Base-by-base conservation (phyloP, 1,284 basidiomycete species). In the Cutaneotrichosporon daszewskae region DNA sequence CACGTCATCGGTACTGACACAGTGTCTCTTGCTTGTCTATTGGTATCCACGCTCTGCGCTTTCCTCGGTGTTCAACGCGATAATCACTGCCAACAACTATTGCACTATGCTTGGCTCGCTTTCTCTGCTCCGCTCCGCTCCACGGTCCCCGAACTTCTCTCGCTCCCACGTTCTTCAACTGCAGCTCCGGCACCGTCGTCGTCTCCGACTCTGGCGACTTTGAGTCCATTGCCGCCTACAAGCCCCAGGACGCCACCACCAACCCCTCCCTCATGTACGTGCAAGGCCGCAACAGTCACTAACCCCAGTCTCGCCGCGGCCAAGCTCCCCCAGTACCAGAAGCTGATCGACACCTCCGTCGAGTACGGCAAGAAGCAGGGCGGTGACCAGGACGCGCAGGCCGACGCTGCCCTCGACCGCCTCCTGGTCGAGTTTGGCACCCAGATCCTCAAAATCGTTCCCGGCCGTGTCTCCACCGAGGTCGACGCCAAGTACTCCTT, bases 401-500 rank as follows among this genome's bases (percentile, higher is more conserved):
- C 80, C 49, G 80, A 84, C 59, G 75, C 79, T 55, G 90, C 92
- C 48, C 76, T 84, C 50, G 94, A 98, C 75, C 83, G 88, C 59
- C 79, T 98, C 58, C 83, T 96, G 53, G 89, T 97, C 64, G 90
- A 89, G 71, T 99, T 99, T 74, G 94, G 94, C 60, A 85, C 83
- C 72, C 90, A 87, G 76, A 97, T 99, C 69, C 79, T 98, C 48
- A 77, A 79, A 59, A 89, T 98, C 72, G 89, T 99, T 66, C 94
- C 95, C 50, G 95, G 94, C 55, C 87, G 94, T 73, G 94, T 99
- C 58, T 99, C 94, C 40, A 98, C 94, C 56, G 94, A 99, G 75
- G 92, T 99, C 58, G 94, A 99, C 72, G 94, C 95, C 48, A 83
- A 85, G 57, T 82, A 97, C 54, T 97, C 94, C 53, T 97, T 94